Base-by-base conservation (phyloP, 2,329 filamentous ascomycete species). In the Pseudogymnoascus destructans region DNA sequence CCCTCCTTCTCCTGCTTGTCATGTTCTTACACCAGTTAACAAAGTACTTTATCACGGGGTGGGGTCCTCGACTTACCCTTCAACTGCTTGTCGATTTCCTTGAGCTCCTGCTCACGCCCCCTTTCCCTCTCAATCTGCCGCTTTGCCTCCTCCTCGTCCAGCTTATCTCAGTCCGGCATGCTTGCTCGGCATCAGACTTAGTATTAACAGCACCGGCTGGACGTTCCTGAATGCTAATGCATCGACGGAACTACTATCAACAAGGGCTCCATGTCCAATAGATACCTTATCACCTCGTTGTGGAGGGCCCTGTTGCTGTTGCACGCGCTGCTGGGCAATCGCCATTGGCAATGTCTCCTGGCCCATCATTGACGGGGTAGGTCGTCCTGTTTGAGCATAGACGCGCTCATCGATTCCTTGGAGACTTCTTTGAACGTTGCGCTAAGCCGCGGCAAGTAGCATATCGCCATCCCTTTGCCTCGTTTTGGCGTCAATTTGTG, bases 391-490 rank as follows among this genome's bases (percentile, higher is more conserved):
- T 57, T 92, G 80, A 11, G 80, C 77, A 63, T 84, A 89, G 10
- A 95, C 80, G 66, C 83, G 84, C 69, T 91, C 82, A 61, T 97
- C 92, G 76, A 96, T 90, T 36, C 79, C 80, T 61, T 87, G 82
- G 63, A 96, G 79, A 40, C 81, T 82, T 17, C 84, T 83, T 63
- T 85, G 82, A n/a, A 96, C 92, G 64, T 95, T 95, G 46, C 86
- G 83, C 67, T 91, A 87, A 1, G 92, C 92, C 2, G 84, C 83
- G 8, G 86, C 86, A 63, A 95, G 75, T 1, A 97, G 74, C 1
- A 79, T 77, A 58, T 87, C 85, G 10, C 89, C 85, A 64, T 95
- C 91, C 42, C 80, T 78, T 60, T 85, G 77, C 40, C 87, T 80
- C 71, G 92, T 92, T 66, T 85, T 81, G 58, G 79, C 77, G 65